phyloP scores from a whole-genome alignment of 306 rosid genomes.

The Gastrolobium villosum region DNA sequence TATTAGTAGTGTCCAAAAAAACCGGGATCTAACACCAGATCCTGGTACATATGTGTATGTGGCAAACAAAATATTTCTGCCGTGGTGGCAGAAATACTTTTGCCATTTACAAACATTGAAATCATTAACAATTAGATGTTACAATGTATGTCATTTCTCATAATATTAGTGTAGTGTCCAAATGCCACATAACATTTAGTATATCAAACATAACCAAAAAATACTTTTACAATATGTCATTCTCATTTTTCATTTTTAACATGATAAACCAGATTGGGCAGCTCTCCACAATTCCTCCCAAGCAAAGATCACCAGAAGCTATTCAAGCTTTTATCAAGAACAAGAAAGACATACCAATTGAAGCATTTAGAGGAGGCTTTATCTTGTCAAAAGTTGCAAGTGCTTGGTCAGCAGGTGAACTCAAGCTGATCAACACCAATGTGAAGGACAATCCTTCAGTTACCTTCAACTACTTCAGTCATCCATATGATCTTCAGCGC shows the following conservation, averaged over 20 bases:
- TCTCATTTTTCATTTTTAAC: constrained; percentile 32
- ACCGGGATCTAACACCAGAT: too few relatives aligned
- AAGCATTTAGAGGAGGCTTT: constrained; percentile 90
- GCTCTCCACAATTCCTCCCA: constrained; percentile 90
- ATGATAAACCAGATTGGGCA: constrained; percentile 82
- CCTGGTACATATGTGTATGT: too few relatives aligned
- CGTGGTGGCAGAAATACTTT: too few relatives aligned
- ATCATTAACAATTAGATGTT: neutral
- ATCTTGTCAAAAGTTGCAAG: constrained; percentile 79
- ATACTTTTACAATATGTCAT: neutral
- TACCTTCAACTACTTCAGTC: constrained; percentile 93
- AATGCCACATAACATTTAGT: neutral
- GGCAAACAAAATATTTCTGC: too few relatives aligned
- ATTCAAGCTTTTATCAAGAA: constrained; percentile 59
- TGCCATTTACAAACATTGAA: neutral
- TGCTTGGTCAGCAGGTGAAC: constrained; percentile 82
- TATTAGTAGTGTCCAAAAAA: constrained; percentile 7
- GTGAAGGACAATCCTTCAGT: constrained; percentile 81
- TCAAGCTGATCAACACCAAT: constrained; percentile 68
- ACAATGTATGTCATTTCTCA: neutral
- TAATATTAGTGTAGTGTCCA: constrained; percentile 4
- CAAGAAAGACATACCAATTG: constrained; percentile 75
- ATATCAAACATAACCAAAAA: neutral
- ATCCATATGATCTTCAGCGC: constrained; percentile 77
- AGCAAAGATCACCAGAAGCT: constrained; percentile 81